Evolutionary conservation across 1,284 basidiomycete genomes (phyloP), one percentile per base, ranked within the genome.

Genomic region (Leccinum solheimii): DNA sequence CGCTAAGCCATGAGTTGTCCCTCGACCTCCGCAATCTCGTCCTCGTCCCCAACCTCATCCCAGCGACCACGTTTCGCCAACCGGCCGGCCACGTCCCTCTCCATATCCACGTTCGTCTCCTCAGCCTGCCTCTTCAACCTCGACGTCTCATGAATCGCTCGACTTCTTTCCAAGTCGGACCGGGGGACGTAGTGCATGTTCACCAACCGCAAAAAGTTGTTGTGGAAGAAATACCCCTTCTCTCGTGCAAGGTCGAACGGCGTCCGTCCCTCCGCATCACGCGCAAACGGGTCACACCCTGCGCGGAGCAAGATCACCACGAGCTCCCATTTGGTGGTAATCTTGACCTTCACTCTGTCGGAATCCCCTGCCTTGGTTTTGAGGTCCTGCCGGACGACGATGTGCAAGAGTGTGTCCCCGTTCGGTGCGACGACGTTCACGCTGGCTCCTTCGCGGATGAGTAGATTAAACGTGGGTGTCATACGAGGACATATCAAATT

Each of bases 21-120:
- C 21, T 60, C 49, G 8, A 60, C 36, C 11, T 60, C 48, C 5
- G 34, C 49, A 11, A 55, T 56, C 38, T 56, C 59, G n/a, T 43
- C 58, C 13, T 59, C 58, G 26, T 59, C 58, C 59, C 40, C 58
- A 59, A 48, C 13, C 2, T 60, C 58, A 16, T 60, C 36, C 43
- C 48, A 26, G 19, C 36, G 58, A 26, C 58, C 26, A 6, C 59
- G 45, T 60, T 62, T 62, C 6, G 7, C 8, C 48, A 62, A 14
- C n/a, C 36, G 34, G 8, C n/a, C 19, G 8, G 9, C 36, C 34
- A 16, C 23, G n/a, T 34, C 52, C 30, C 19, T n/a, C 43, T 48
- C 43, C 43, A 48, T 21, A 11, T 48, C 43, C 43, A 10, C 21
- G 5, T 53, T 21, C 13, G 21, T 53, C 23, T 53, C 52, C 19